phyloP scores from a whole-genome alignment of 2,329 filamentous ascomycete genomes.

The Boeremia lycopersici region DNA sequence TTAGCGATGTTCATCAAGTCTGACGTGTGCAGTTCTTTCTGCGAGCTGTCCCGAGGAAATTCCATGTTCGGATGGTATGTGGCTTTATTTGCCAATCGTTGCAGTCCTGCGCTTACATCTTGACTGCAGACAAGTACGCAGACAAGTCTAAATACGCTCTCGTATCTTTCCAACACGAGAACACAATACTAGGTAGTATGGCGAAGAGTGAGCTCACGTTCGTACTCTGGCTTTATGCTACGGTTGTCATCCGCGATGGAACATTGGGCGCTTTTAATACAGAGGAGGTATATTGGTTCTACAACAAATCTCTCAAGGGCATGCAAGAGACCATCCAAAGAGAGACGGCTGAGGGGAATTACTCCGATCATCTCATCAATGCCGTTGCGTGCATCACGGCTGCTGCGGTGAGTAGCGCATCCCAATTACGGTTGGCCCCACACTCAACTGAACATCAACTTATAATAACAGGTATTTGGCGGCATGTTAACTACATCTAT shows the following conservation, averaged over 20 bases:
- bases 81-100: too few relatives aligned
- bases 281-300: conserved; percentile 24
- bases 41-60: conserved; percentile 27
- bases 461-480: conserved; percentile 7
- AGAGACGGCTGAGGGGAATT: conserved; percentile 16
- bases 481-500: conserved; percentile 27
- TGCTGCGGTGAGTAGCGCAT: conserved; percentile 21
- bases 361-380: conserved; percentile 22
- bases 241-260: conserved; percentile 25
- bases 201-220: conserved; percentile 25
- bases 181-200: conserved; percentile 29
- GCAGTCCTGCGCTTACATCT: neutral
- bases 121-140: conserved; percentile 25
- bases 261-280: conserved; percentile 15
- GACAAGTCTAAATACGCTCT: conserved; percentile 16
- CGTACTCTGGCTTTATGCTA: conserved; percentile 29
- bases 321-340: conserved; percentile 23
- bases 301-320: conserved; percentile 20
- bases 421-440: too few relatives aligned
- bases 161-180: conserved; percentile 20
- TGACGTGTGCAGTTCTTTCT: conserved; percentile 22
- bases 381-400: conserved; percentile 27
- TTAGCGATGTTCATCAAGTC: neutral
- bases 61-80: conserved; percentile 18
- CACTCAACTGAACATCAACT: neutral